Evolutionary conservation across 2,329 filamentous ascomycete species (phyloP), one percentile per base, ranked within the genome.

Genomic region (Calonectria multiphialidica): DNA sequence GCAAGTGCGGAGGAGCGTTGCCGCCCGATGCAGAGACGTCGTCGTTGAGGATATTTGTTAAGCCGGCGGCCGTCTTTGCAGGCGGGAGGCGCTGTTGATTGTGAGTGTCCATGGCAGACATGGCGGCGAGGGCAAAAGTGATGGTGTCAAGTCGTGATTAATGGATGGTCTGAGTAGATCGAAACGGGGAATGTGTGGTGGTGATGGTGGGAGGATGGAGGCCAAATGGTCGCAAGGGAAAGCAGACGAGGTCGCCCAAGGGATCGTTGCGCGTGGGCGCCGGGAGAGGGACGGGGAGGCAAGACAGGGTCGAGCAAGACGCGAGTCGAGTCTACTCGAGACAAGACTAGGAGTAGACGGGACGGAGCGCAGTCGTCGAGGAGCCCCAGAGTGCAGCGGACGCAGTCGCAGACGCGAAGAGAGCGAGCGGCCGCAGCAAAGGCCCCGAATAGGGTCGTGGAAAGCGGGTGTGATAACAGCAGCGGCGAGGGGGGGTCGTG

Each of bases 41-140:
- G 71, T 82, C 82, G 74, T 85, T 85, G 35, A 85, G 81, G 49
- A 85, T 85, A 66, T 84, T 85, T 69, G 78, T 82, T 63, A 85
- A 78, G 59, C 83, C 83, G 40, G 82, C 83, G 40, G 82, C 83
- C 62, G 82, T 72, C 72, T 84, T 85, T 70, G 79, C 72, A 70
- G 80, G 76, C 66, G 78, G 77, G 62, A 71, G 77, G 66, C 78
- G 76, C 40, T 80, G 76, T 49, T 80, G 80, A 33, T 66, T 74
- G 65, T 80, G 78, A 65, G 76, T 61, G 50, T 82, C 81, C 79
- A 82, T 80, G 61, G 69, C 66, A 64, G 76, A 73, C 70, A 77
- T 72, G 21, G 23, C 23, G 47, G 67, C 47, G 30, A 53, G 9
- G 16, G 49, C 33, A 44, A 28, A 21, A 53, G 37, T 30, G 49